These are phyloP conservation scores for Laetiporus sulphureus DNA, from an alignment of 1,284 basidiomycete species.

Conservation along the genomic window DNA sequence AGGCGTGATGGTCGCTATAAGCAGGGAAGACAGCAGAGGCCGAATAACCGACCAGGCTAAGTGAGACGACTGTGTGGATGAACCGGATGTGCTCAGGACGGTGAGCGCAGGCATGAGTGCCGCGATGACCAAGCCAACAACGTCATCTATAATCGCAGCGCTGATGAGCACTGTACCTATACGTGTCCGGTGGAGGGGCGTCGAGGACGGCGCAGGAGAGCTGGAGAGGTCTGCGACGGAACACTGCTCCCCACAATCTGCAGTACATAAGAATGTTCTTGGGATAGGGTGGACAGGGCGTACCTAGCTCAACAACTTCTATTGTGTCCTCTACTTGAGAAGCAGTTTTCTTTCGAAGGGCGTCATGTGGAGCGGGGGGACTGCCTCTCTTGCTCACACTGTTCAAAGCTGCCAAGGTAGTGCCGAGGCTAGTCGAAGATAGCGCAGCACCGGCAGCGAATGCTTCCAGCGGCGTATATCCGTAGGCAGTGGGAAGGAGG, in stretches of 20 bases:
- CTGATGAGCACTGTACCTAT: conserved; percentile 43
- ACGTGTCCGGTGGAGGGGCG: conserved; percentile 34
- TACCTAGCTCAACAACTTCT: too few relatives aligned
- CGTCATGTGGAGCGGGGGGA: too few relatives aligned
- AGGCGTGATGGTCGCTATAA: conserved; percentile 27
- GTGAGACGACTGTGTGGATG: neutral
- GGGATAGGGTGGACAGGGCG: too few relatives aligned
- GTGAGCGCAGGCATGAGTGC: conserved; percentile 36
- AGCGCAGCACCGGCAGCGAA: conserved; percentile 48
- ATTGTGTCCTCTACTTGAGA: too few relatives aligned
- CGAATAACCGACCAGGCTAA: conserved; percentile 32
- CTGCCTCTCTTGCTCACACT: conserved; percentile 10
- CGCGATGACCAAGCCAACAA: conserved; percentile 45
- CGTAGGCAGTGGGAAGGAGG: conserved; percentile 19
- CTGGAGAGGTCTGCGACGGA: too few relatives aligned
- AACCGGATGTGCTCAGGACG: conserved; percentile 5
- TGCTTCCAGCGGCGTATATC: conserved; percentile 32
- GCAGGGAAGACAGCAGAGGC: conserved; percentile 32
- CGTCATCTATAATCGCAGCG: conserved; percentile 49
- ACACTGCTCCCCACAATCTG: too few relatives aligned
- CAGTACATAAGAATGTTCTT: too few relatives aligned
- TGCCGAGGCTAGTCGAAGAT: conserved; percentile 47
- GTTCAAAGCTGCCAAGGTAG: conserved; percentile 41
- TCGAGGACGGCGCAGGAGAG: neutral
- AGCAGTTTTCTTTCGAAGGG: too few relatives aligned